Evolutionary conservation across 2,329 filamentous ascomycete species (phyloP).

Genomic region (Ascocoryne sarcoides): DNA sequence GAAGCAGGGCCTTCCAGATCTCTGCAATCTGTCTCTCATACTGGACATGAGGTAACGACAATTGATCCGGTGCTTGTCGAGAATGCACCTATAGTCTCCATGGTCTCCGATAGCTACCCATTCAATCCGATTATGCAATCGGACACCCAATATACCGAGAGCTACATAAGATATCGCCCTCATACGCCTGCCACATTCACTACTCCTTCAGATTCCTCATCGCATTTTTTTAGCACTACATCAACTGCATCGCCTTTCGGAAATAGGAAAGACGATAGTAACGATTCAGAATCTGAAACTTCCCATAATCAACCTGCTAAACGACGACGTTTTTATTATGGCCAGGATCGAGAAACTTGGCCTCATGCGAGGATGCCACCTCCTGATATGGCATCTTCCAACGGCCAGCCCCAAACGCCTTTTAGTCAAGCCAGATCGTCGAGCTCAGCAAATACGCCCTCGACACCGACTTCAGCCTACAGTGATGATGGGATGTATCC

Average conservation of each 20-base stretch:
- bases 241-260: constrained; percentile 11
- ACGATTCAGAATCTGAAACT: constrained; percentile 3
- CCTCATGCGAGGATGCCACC: constrained; percentile 17
- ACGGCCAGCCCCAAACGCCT: constrained; percentile 8
- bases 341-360: constrained; percentile 3
- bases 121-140: neutral
- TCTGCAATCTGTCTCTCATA: too few species aligned
- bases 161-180: constrained; percentile 19
- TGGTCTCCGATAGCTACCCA: neutral
- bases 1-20: too few species aligned
- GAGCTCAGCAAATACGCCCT: constrained; percentile 22
- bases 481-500: constrained; percentile 34
- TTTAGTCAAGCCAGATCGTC: neutral
- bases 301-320: constrained; percentile 14
- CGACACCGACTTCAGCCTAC: constrained; percentile 34
- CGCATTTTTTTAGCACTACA: constrained; percentile 10
- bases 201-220: constrained; percentile 3
- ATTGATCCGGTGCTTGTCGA: too few species aligned
- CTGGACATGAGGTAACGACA: too few species aligned
- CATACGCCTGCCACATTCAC: too few species aligned
- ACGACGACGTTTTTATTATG: constrained; percentile 13
- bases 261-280: constrained; percentile 7
- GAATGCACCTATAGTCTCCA: neutral
- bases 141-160: constrained; percentile 14
- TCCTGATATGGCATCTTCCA: constrained; percentile 10